Conservation (phyloP, 495 filamentous ascomycete genomes). For the Corynascus novoguineensis region DNA sequence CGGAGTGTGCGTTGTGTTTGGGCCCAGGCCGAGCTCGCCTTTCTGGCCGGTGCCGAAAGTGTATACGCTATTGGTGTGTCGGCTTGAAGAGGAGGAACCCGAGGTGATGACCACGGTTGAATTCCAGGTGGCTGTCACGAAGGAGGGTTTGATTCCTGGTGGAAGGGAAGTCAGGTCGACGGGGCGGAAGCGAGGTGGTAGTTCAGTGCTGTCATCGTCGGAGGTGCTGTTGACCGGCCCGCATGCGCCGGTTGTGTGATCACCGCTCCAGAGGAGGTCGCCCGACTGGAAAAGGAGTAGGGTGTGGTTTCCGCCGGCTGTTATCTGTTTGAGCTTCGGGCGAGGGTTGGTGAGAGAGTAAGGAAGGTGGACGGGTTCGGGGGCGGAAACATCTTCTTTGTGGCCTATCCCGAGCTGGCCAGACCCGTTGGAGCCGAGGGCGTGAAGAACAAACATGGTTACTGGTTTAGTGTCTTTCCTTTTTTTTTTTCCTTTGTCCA, state of each 20-base stretch:
- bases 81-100: not conserved
- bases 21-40: slow-evolving; percentile 66
- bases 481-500: no score
- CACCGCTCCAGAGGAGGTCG: slow-evolving; percentile 57
- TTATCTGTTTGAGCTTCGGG: slow-evolving; percentile 35
- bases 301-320: slow-evolving; percentile 84
- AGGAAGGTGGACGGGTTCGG: slow-evolving; percentile 51
- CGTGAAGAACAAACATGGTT: slow-evolving; percentile 52
- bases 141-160: slow-evolving; percentile 11
- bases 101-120: slow-evolving; percentile 52
- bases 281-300: slow-evolving; percentile 58
- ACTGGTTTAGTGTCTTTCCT: not conserved
- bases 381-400: slow-evolving; percentile 63
- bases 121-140: slow-evolving; percentile 71
- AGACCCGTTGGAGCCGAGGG: slow-evolving; percentile 88
- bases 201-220: slow-evolving; percentile 8
- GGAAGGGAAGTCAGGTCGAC: slow-evolving; percentile 17
- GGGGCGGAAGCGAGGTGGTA: slow-evolving; percentile 17
- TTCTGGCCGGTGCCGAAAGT: slow-evolving; percentile 59
- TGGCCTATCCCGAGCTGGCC: slow-evolving; percentile 81
- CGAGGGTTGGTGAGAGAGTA: slow-evolving; percentile 25
- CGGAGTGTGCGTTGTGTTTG: slow-evolving; percentile 25
- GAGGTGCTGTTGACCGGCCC: slow-evolving; percentile 24
- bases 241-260: slow-evolving; percentile 51
- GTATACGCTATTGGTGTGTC: slow-evolving; percentile 43